Evolutionary conservation across 176 grass and related monocot species (phyloP).

Genomic region (Bolboschoenus planiculmis): DNA sequence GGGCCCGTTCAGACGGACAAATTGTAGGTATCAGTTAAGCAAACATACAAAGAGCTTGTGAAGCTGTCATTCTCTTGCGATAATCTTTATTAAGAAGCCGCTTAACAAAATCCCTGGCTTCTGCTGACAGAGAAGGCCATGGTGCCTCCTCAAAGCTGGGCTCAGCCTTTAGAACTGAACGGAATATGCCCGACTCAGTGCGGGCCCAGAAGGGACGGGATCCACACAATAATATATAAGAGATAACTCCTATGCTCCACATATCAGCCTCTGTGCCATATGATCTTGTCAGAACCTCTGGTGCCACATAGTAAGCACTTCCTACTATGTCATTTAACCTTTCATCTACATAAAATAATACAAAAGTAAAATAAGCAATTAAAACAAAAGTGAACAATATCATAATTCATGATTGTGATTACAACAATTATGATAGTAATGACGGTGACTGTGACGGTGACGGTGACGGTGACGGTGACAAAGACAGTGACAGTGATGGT

Average conservation of each 20-base stretch:
- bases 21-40: background rate
- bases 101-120: conserved; percentile 78
- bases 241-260: conserved; percentile 96
- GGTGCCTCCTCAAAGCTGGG: conserved; percentile 81
- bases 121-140: conserved; percentile 63
- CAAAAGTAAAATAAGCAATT: conserved; percentile 12
- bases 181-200: conserved; percentile 83
- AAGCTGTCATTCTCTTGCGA: conserved; percentile 82
- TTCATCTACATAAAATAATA: conserved; percentile 52
- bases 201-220: conserved; percentile 90
- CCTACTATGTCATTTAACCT: conserved; percentile 93
- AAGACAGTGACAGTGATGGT: background rate
- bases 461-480: background rate
- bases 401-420: background rate
- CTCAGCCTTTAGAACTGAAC: conserved; percentile 73
- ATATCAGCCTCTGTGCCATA: conserved; percentile 93
- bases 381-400: background rate
- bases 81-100: conserved; percentile 86
- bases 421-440: background rate
- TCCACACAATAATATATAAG: conserved; percentile 89
- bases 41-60: conserved; percentile 77
- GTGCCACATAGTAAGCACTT: conserved; percentile 97
- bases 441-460: background rate
- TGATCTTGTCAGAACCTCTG: conserved; percentile 78
- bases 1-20: background rate